These are phyloP conservation scores for Tuber umbilicatum DNA, from an alignment of 495 filamentous ascomycete genomes.

Conservation along the genomic window DNA sequence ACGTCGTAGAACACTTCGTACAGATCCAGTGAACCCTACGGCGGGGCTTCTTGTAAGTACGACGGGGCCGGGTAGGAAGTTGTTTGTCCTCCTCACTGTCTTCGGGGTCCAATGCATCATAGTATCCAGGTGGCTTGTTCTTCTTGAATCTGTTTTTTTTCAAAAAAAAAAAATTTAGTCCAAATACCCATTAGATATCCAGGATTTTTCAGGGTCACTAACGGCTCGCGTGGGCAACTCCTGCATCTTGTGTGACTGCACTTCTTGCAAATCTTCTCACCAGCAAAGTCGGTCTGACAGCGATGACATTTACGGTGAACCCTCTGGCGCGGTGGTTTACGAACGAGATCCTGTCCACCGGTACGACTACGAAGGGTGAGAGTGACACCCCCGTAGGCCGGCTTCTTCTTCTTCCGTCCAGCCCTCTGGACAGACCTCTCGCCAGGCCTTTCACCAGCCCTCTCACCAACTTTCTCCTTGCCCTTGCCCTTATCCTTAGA, in stretches of 20 bases:
- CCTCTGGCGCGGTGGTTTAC: slow-evolving; percentile 60
- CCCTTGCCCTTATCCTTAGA: slow-evolving; percentile 46
- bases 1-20: slow-evolving; percentile 36
- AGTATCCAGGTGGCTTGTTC: slow-evolving; percentile 41
- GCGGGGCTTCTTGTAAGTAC: slow-evolving; percentile 39
- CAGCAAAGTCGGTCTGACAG: slow-evolving; percentile 60
- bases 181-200: neutral
- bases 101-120: slow-evolving; percentile 33
- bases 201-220: slow-evolving; percentile 45
- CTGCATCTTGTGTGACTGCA: slow-evolving; percentile 75
- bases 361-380: slow-evolving; percentile 59
- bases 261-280: slow-evolving; percentile 57
- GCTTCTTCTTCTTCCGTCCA: slow-evolving; percentile 43
- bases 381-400: slow-evolving; percentile 41
- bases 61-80: slow-evolving; percentile 27
- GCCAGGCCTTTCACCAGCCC: slow-evolving; percentile 28
- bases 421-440: slow-evolving; percentile 42
- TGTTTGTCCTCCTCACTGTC: slow-evolving; percentile 33
- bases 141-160: slow-evolving; percentile 35
- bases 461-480: slow-evolving; percentile 41
- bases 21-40: slow-evolving; percentile 42
- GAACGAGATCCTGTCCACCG: slow-evolving; percentile 63
- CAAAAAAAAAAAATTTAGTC: slow-evolving; percentile 13
- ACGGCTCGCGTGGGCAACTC: slow-evolving; percentile 75
- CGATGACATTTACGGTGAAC: slow-evolving; percentile 71